Evolutionary conservation across 2,329 filamentous ascomycete genomes (phyloP).

Genomic region (Mycosphaerelloides madeirae): DNA sequence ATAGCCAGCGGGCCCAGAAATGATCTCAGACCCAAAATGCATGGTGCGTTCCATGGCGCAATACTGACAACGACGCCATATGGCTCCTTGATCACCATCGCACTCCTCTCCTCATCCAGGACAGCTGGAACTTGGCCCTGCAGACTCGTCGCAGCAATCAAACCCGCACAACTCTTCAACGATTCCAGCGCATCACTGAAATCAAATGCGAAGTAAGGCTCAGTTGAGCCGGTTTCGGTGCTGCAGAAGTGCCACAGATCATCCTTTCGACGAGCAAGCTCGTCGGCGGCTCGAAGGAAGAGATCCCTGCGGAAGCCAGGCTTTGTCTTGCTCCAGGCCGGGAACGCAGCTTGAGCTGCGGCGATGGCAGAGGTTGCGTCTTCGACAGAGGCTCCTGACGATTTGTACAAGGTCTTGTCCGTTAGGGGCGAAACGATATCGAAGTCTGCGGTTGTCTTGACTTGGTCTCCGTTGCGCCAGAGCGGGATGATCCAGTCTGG

Average conservation of each 20-base stretch:
- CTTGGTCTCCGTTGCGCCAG: constrained; percentile 44
- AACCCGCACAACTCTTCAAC: constrained; percentile 49
- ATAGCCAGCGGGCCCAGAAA: constrained; percentile 55
- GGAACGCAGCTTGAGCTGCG: constrained; percentile 64
- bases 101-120: constrained; percentile 53
- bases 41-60: constrained; percentile 64
- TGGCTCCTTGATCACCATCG: constrained; percentile 60
- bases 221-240: constrained; percentile 50
- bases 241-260: constrained; percentile 59
- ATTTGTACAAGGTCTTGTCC: constrained; percentile 49
- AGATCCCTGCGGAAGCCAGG: constrained; percentile 62
- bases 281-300: constrained; percentile 61
- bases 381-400: constrained; percentile 52
- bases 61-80: constrained; percentile 74
- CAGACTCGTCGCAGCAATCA: constrained; percentile 41
- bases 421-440: constrained; percentile 53
- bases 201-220: constrained; percentile 36
- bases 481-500: constrained; percentile 33
- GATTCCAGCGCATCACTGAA: constrained; percentile 37
- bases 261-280: constrained; percentile 56
- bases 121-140: constrained; percentile 44
- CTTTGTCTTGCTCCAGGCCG: constrained; percentile 60
- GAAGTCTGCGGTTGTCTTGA: constrained; percentile 45
- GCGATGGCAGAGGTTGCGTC: constrained; percentile 54
- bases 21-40: constrained; percentile 43